A percentile compares a stretch with the other conserved stretches of the same genome.
Evolutionary conservation across 1,284 basidiomycete genomes (phyloP).

Genomic region (Apiotrichum sp.): DNA sequence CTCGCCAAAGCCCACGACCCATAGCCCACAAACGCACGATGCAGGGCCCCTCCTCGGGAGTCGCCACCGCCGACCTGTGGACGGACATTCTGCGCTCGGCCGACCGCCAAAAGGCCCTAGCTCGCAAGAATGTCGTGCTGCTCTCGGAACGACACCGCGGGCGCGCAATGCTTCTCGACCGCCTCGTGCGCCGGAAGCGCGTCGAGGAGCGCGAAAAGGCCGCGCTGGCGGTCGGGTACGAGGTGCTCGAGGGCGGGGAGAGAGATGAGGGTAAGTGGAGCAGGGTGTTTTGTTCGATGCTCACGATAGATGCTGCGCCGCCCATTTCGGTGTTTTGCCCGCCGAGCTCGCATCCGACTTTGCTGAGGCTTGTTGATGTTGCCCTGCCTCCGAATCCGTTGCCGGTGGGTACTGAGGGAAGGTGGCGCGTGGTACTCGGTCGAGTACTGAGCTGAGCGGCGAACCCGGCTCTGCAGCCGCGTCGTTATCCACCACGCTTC

Average conservation of each 20-base stretch:
- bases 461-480: no score
- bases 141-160: conserved; percentile 56
- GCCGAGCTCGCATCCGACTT: conserved; percentile 66
- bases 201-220: conserved; percentile 21
- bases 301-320: conserved; percentile 64
- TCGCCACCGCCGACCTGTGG: conserved; percentile 60
- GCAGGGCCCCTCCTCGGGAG: no score
- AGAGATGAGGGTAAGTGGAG: conserved; percentile 74
- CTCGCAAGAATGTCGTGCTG: conserved; percentile 74
- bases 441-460: no score
- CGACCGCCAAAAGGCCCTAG: conserved; percentile 61
- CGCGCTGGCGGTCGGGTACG: conserved; percentile 79
- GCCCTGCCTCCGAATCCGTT: conserved; percentile 61
- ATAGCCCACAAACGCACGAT: not conserved
- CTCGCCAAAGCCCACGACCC: not conserved
- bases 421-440: no score
- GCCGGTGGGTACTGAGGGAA: conserved; percentile 22
- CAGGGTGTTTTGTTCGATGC: not conserved
- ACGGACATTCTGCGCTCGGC: conserved; percentile 83
- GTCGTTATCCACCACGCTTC: no score
- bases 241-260: conserved; percentile 80
- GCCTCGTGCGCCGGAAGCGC: conserved; percentile 9
- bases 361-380: conserved; percentile 71
- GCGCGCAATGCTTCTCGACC: conserved; percentile 18
- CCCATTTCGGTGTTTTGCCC: conserved; percentile 83